phyloP scores from a whole-genome alignment of 1,284 basidiomycete species.

The Boletus sp. region DNA sequence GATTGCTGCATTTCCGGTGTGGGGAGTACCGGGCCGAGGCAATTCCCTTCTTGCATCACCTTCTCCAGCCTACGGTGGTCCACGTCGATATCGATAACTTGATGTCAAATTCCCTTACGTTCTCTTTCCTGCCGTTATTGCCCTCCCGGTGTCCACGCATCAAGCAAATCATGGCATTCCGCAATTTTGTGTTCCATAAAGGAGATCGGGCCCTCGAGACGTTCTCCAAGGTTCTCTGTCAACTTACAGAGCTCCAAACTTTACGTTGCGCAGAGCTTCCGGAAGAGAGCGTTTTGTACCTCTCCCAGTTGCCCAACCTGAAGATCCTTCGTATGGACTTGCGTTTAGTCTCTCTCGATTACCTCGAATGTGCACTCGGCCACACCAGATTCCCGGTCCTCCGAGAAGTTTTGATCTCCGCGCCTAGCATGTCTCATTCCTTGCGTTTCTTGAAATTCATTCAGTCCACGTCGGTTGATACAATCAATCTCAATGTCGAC shows the following conservation, averaged over 20 bases:
- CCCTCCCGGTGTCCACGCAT: constrained; percentile 23
- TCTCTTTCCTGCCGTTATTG: constrained; percentile 19
- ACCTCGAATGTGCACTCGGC: constrained; percentile 18
- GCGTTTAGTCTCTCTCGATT: constrained; percentile 23
- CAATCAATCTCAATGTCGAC: constrained; percentile 32
- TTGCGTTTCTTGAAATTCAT: constrained; percentile 28
- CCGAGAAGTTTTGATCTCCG: constrained; percentile 22
- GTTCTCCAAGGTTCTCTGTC: constrained; percentile 24
- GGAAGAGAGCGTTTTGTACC: constrained; percentile 23
- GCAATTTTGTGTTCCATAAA: constrained; percentile 29
- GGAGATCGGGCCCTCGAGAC: constrained; percentile 22
- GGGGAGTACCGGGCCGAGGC: constrained; percentile 25
- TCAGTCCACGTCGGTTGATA: constrained; percentile 28
- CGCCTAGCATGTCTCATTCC: constrained; percentile 21
- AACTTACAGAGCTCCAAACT: constrained; percentile 24
- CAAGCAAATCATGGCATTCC: constrained; percentile 29
- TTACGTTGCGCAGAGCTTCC: constrained; percentile 29
- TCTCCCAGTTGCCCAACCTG: constrained; percentile 22
- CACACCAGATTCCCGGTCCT: constrained; percentile 20
- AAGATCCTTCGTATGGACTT: constrained; percentile 28
- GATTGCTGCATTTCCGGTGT: constrained; percentile 27
- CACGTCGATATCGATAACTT: constrained; percentile 31
- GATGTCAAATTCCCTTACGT: constrained; percentile 26
- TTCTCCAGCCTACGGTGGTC: constrained; percentile 25
- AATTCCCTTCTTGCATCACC: constrained; percentile 21